Conservation (phyloP, 345 rosid genomes). For the Acer yangbiense region DNA sequence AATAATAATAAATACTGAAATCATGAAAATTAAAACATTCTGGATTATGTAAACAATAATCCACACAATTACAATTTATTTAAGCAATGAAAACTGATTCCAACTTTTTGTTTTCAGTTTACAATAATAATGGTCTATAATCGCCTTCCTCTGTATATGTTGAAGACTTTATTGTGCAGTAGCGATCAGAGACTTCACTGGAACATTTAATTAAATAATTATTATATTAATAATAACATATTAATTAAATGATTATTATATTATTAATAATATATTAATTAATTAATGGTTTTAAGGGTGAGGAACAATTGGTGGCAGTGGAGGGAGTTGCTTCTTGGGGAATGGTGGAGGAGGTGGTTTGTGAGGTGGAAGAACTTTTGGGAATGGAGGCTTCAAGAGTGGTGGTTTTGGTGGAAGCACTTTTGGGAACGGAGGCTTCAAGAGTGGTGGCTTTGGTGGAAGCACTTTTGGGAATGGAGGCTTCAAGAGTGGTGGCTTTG, state of each 20-base stretch:
- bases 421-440: neutral
- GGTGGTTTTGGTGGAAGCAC: conserved; percentile 7
- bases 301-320: conserved; percentile 31
- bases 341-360: conserved; percentile 18
- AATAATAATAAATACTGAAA: neutral
- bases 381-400: conserved; percentile 48
- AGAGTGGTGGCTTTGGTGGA: conserved; percentile 14
- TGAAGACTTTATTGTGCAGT: neutral
- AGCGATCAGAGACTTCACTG: neutral
- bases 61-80: neutral
- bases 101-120: no score
- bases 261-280: no score
- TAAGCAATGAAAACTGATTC: neutral
- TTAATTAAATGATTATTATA: no score
- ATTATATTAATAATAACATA: no score
- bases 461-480: conserved; percentile 20
- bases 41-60: no score
- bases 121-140: neutral
- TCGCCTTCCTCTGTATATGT: no score
- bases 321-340: conserved; percentile 33
- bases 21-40: neutral
- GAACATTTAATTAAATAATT: neutral
- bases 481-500: no score
- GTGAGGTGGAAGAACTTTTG: conserved; percentile 36
- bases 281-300: neutral